These are phyloP conservation scores for Ceratocystis ficicola DNA, from an alignment of 2,329 filamentous ascomycete species.

Conservation along the genomic window DNA sequence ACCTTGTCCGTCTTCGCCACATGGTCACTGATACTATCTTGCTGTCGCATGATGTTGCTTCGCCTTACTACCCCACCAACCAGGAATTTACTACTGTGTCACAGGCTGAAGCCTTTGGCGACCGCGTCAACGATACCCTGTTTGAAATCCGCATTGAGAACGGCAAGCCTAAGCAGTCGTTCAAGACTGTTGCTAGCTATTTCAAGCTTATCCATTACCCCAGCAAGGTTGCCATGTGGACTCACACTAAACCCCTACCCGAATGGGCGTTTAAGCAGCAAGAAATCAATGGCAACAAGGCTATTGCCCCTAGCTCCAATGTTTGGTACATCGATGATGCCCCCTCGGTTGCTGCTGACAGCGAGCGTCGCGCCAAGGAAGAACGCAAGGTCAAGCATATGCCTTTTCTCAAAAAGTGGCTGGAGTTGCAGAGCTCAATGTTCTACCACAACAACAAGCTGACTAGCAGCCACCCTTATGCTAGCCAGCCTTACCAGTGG, in stretches of 20 bases:
- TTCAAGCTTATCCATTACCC: conserved; percentile 94
- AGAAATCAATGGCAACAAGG: conserved; percentile 99
- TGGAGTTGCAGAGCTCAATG: conserved; percentile 94
- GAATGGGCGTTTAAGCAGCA: conserved; percentile 97
- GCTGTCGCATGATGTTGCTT: conserved; percentile 91
- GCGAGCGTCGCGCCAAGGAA: conserved; percentile 61
- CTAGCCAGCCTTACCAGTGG: conserved; percentile 92
- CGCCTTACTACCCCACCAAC: conserved; percentile 91
- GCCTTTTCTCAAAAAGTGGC: conserved; percentile 86
- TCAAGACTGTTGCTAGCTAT: conserved; percentile 81
- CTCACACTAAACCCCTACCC: conserved; percentile 83
- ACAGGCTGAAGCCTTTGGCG: conserved; percentile 56
- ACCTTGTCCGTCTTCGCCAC: conserved; percentile 76
- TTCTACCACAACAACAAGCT: conserved; percentile 99
- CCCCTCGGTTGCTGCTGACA: conserved; percentile 60
- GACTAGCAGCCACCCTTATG: conserved; percentile 92
- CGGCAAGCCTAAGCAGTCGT: conserved; percentile 67
- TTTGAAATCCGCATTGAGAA: conserved; percentile 88
- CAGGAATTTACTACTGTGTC: conserved; percentile 89
- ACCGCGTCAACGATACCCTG: conserved; percentile 73
- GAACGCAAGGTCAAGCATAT: conserved; percentile 68
- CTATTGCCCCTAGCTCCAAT: conserved; percentile 76
- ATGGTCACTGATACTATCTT: conserved; percentile 74
- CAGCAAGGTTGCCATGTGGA: conserved; percentile 98
- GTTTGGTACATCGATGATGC: conserved; percentile 91